A percentile compares a stretch with the other conserved stretches of the same genome.
Evolutionary conservation across 2,329 filamentous ascomycete genomes (phyloP).

Genomic region (Chaetomium globosum): DNA sequence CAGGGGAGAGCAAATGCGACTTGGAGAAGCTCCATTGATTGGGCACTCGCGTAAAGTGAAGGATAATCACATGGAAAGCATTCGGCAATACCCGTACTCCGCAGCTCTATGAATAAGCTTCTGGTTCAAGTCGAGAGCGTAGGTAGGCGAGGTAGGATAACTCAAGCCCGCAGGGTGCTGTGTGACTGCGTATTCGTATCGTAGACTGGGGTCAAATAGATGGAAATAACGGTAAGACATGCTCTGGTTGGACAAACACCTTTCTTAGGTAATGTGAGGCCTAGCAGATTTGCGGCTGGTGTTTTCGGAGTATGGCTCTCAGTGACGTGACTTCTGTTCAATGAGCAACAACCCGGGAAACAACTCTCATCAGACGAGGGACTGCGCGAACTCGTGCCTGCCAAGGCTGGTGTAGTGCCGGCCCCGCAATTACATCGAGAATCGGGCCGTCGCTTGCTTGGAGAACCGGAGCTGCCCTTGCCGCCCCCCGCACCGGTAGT

Average conservation of each 20-base stretch:
- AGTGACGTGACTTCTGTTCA: too few relatives aligned
- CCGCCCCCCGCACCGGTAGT: conserved; percentile 24
- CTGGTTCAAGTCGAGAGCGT: too few relatives aligned
- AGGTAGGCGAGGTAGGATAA: too few relatives aligned
- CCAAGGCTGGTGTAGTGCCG: background rate
- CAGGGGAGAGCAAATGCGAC: background rate
- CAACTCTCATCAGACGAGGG: background rate
- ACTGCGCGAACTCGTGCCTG: background rate
- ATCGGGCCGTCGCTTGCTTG: conserved; percentile 35
- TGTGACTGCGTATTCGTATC: too few relatives aligned
- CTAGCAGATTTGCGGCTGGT: background rate
- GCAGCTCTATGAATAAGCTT: too few relatives aligned
- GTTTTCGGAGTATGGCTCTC: too few relatives aligned
- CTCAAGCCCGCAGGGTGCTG: too few relatives aligned
- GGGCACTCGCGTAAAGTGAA: background rate
- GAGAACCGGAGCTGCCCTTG: background rate
- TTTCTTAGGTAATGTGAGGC: background rate
- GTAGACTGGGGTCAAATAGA: too few relatives aligned
- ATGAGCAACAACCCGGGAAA: too few relatives aligned
- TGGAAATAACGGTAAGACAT: too few relatives aligned
- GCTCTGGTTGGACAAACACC: background rate
- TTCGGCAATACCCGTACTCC: background rate
- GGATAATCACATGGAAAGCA: background rate
- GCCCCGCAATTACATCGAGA: conserved; percentile 24
- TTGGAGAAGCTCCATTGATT: background rate